Conservation (phyloP, 2,329 filamentous ascomycete species). For the Pestalotiopsis sp. region DNA sequence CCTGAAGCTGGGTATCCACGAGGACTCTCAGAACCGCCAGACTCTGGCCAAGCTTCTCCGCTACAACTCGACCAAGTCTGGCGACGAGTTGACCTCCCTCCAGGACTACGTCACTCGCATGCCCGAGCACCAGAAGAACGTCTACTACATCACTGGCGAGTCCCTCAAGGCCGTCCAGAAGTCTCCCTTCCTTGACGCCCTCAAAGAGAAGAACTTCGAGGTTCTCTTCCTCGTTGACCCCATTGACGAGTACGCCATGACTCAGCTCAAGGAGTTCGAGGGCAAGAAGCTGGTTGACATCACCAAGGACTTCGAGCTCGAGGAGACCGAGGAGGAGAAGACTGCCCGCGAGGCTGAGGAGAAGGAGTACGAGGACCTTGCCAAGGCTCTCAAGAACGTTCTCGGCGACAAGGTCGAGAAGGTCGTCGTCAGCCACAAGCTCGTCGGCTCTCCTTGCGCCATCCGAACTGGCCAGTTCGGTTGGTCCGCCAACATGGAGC, state of each 20-base stretch:
- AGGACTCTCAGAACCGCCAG: slow-evolving; percentile 96
- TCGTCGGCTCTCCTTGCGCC: slow-evolving; percentile 90
- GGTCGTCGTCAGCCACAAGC: slow-evolving; percentile 98
- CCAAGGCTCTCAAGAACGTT: slow-evolving; percentile 98
- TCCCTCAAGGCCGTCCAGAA: slow-evolving; percentile 97
- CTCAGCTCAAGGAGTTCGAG: slow-evolving; percentile 99
- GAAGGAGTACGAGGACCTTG: slow-evolving; percentile 95
- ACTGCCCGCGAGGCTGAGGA: slow-evolving; percentile 90
- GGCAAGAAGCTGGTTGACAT: slow-evolving; percentile 99
- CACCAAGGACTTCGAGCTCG: slow-evolving; percentile 99
- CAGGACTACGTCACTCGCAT: slow-evolving; percentile 98
- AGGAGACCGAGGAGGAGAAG: slow-evolving; percentile 99
- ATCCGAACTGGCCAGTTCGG: slow-evolving; percentile 99
- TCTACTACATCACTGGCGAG: slow-evolving; percentile 99
- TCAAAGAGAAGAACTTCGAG: slow-evolving; percentile 99
- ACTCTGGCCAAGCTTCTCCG: slow-evolving; percentile 96
- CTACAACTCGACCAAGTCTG: slow-evolving; percentile 99
- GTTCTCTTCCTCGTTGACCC: slow-evolving; percentile 99
- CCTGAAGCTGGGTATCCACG: slow-evolving; percentile 99
- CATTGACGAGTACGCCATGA: slow-evolving; percentile 99
- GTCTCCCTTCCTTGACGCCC: slow-evolving; percentile 97
- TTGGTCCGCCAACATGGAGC: slow-evolving; percentile 99
- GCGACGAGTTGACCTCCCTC: slow-evolving; percentile 92
- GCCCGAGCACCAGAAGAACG: slow-evolving; percentile 99
- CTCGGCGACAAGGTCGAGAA: slow-evolving; percentile 99